Conservation (phyloP, 192 early-diverging fungal genomes). For the Entomortierella chlamydospora region DNA sequence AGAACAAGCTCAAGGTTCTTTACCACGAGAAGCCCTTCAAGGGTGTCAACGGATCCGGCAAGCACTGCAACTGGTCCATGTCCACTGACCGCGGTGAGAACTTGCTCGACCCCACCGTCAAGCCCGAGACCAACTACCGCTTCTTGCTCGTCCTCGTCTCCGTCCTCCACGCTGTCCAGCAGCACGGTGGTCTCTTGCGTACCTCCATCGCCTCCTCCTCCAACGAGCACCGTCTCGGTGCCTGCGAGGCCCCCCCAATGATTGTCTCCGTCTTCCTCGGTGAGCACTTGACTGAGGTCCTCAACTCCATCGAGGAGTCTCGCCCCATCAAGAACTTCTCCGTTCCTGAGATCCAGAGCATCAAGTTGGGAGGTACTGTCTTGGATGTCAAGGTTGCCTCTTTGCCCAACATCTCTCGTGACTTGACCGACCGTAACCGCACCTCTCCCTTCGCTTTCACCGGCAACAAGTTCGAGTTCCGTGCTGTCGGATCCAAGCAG, state of each 20-base stretch:
- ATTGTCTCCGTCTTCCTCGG: conserved; percentile 99
- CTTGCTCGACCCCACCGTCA: conserved; percentile 94
- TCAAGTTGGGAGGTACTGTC: conserved; percentile 95
- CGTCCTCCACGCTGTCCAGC: conserved; percentile 89
- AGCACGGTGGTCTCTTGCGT: conserved; percentile 93
- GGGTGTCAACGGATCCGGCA: conserved; percentile 98
- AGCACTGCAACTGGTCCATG: conserved; percentile 99
- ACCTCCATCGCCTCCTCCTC: conserved; percentile 93
- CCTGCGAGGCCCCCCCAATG: conserved; percentile 97
- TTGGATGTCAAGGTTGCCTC: conserved; percentile 95
- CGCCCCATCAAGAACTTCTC: conserved; percentile 90
- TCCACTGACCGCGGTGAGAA: conserved; percentile 97
- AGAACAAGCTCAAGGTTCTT: conserved; percentile 95
- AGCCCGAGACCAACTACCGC: conserved; percentile 98
- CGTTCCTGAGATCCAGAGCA: conserved; percentile 90
- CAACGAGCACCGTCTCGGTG: conserved; percentile 99
- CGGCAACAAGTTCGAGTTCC: conserved; percentile 99
- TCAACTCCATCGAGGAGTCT: conserved; percentile 91
- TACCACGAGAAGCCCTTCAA: conserved; percentile 99
- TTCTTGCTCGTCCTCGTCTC: conserved; percentile 97
- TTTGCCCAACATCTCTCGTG: conserved; percentile 91
- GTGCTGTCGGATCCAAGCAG: conserved; percentile 98
- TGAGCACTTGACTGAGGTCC: conserved; percentile 96
- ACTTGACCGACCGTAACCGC: conserved; percentile 99
- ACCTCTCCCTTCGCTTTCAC: conserved; percentile 99